Percentiles rank a stretch among this genome's conserved stretches.
Conservation (phyloP, 768 basidiomycete genomes). For the Kwoniella shandongensis region DNA sequence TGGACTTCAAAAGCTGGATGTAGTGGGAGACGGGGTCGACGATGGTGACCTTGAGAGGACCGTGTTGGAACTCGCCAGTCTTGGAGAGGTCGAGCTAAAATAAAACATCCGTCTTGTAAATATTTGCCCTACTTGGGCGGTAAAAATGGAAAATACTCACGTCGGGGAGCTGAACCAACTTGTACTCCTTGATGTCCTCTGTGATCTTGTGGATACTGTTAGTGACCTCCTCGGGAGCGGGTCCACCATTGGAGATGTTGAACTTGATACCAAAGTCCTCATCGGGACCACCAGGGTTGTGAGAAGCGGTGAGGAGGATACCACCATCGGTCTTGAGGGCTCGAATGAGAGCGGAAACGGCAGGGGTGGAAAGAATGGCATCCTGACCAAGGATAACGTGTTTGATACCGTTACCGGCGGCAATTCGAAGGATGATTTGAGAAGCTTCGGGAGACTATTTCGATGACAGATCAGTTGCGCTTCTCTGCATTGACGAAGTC, state of each 20-base stretch:
- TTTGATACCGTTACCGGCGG: constrained; percentile 86
- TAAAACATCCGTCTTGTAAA: neutral
- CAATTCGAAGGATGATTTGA: constrained; percentile 89
- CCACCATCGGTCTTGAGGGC: constrained; percentile 96
- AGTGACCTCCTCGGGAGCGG: constrained; percentile 95
- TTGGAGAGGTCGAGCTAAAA: constrained; percentile 76
- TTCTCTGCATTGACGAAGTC: too few relatives aligned
- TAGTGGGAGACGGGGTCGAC: constrained; percentile 95
- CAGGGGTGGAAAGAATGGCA: constrained; percentile 91
- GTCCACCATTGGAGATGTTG: constrained; percentile 95
- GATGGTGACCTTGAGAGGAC: constrained; percentile 79
- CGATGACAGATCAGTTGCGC: too few relatives aligned
- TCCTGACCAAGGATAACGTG: constrained; percentile 92
- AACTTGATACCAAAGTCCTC: constrained; percentile 99
- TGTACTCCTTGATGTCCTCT: constrained; percentile 81
- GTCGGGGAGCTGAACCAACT: constrained; percentile 71
- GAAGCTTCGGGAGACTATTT: constrained; percentile 57
- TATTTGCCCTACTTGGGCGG: neutral
- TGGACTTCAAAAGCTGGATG: constrained; percentile 72
- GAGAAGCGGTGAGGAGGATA: constrained; percentile 92
- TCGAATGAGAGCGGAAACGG: constrained; percentile 91
- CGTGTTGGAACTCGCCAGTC: constrained; percentile 74
- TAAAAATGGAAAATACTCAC: constrained; percentile 57
- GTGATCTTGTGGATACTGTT: constrained; percentile 90
- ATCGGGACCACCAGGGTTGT: constrained; percentile 98